Evolutionary conservation across 2,329 filamentous ascomycete genomes (phyloP), one percentile per base, ranked within the genome.

Genomic region (Aspergillus japonicus): DNA sequence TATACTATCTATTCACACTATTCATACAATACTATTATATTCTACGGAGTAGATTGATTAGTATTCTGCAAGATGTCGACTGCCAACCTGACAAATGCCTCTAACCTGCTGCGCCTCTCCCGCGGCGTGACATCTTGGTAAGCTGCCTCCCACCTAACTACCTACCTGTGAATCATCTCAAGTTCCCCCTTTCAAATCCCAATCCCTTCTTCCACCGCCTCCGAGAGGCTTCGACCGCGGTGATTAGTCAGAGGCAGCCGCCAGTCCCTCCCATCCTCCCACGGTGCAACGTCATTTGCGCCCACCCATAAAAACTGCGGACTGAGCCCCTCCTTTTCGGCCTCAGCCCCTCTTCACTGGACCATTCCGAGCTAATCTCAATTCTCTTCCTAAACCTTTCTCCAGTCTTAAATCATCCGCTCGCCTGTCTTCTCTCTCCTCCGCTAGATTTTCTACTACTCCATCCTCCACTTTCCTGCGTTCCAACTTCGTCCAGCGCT

Each of bases 221-320:
- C 47, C 57, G 57, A 58, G 47, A 58, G 44, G 42, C 39, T 57
- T 62, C 58, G 42, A 26, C 23, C 39, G 23, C 23, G 26, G 35
- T 8, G 58, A 69, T 71, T 69, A 72, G 66, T 73, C 70, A 72
- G 57, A 61, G 51, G 50, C 35, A 14, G 24, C n/a, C 8, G 26
- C 26, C 26, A 29, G 26, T 29, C 26, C 26, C 26, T 8, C 26
- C 26, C 26, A 8, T 29, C 26, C 26, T 29, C 26, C 7, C 26
- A 29, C 8, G 26, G n/a, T 42, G 29, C 59, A 70, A 72, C 71
- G 71, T 73, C 71, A 73, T 72, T 59, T 50, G 57, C 44, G 55
- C 63, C 58, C 62, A 63, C 65, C 23, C 21, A 44, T n/a, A 48
- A 72, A 70, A 71, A 71, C 68, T 63, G 64, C 59, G 49, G 56